Evolutionary conservation across 1,139 yeast species (phyloP).

Genomic region (Torulaspora globosa): DNA sequence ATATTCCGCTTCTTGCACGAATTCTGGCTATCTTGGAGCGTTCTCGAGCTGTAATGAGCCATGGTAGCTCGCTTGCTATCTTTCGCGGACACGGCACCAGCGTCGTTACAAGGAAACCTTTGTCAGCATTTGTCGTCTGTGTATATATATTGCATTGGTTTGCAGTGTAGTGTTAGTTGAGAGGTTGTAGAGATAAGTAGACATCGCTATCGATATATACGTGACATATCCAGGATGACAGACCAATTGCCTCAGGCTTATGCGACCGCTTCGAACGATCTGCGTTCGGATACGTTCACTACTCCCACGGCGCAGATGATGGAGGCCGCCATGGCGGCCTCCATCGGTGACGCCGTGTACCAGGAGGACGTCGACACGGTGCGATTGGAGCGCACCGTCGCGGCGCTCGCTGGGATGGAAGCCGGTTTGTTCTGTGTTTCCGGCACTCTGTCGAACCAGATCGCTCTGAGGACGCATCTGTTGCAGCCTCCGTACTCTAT

Average conservation of each 20-base stretch:
- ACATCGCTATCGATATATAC: background rate
- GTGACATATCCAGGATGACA: conserved; percentile 5
- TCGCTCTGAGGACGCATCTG: conserved; percentile 74
- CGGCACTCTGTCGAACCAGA: conserved; percentile 88
- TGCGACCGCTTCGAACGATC: conserved; percentile 47
- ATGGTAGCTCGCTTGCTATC: background rate
- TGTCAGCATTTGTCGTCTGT: background rate
- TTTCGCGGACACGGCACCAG: background rate
- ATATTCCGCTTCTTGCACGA: too few relatives aligned
- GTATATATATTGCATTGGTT: background rate
- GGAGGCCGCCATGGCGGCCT: conserved; percentile 53
- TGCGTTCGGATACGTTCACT: conserved; percentile 89
- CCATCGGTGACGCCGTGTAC: conserved; percentile 86
- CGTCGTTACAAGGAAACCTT: background rate
- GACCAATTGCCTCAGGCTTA: conserved; percentile 35
- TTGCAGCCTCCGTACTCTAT: conserved; percentile 83
- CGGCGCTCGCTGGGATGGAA: conserved; percentile 71
- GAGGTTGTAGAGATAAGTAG: background rate
- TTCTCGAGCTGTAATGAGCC: background rate
- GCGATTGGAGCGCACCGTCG: conserved; percentile 61
- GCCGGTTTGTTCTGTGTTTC: conserved; percentile 82
- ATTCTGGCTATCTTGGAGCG: too few relatives aligned
- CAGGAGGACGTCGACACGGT: conserved; percentile 73
- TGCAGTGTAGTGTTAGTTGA: too few relatives aligned
- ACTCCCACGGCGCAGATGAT: conserved; percentile 81